Percentiles rank a stretch among this genome's conserved stretches.
Evolutionary conservation across 192 early-diverging fungal genomes (phyloP).

Genomic region (Podila verticillata): DNA sequence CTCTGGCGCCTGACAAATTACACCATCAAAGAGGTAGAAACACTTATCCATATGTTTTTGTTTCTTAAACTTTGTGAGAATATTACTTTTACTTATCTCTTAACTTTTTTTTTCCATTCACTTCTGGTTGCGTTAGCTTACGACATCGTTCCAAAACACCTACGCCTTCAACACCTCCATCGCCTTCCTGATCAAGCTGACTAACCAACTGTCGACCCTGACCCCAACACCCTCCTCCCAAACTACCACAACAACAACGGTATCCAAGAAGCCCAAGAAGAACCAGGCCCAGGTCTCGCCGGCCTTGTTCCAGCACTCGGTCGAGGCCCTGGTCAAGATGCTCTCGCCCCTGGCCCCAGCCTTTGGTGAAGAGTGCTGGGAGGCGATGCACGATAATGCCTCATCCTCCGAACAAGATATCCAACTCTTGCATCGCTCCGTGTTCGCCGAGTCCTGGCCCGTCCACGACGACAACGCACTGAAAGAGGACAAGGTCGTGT

Average conservation of each 20-base stretch:
- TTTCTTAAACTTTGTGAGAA: neutral
- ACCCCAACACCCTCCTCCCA: slow-evolving; percentile 10
- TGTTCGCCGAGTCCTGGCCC: slow-evolving; percentile 71
- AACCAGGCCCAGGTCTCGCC: slow-evolving; percentile 29
- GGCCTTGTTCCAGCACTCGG: slow-evolving; percentile 62
- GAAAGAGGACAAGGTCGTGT: slow-evolving; percentile 58
- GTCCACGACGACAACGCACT: slow-evolving; percentile 60
- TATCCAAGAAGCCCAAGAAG: slow-evolving; percentile 4
- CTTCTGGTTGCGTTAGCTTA: slow-evolving; percentile 27
- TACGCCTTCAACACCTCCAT: slow-evolving; percentile 87
- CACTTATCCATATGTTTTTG: neutral
- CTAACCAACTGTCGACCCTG: slow-evolving; percentile 53
- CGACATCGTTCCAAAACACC: slow-evolving; percentile 39
- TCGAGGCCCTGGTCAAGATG: slow-evolving; percentile 72
- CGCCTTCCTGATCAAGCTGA: slow-evolving; percentile 85
- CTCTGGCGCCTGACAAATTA: slow-evolving; percentile 60
- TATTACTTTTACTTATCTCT: neutral
- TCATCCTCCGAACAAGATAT: neutral
- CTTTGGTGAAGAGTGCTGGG: slow-evolving; percentile 82
- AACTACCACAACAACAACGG: neutral
- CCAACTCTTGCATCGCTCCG: slow-evolving; percentile 9
- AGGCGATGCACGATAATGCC: slow-evolving; percentile 25
- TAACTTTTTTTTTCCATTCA: slow-evolving; percentile 8
- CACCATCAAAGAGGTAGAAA: slow-evolving; percentile 66
- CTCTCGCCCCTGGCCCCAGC: slow-evolving; percentile 77